phyloP scores from a whole-genome alignment of 305 asterid species.

The Andrographis paniculata region DNA sequence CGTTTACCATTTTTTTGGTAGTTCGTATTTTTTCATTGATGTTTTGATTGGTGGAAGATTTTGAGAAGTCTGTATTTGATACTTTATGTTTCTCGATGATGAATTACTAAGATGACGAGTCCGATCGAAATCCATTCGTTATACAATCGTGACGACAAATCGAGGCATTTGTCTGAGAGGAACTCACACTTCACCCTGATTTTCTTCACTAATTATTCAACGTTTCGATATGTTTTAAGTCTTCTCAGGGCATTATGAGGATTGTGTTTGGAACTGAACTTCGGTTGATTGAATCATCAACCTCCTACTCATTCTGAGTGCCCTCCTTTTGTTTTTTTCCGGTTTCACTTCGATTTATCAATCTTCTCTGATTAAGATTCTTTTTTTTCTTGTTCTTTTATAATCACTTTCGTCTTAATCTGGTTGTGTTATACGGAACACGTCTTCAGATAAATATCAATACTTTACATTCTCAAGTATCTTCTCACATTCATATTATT shows the following conservation, averaged over 20 bases:
- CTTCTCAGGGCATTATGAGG: slow-evolving; percentile 13
- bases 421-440: too few relatives aligned
- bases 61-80: not conserved
- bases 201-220: not conserved
- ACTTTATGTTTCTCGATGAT: slow-evolving; percentile 28
- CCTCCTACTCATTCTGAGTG: slow-evolving; percentile 28
- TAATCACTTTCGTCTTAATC: too few relatives aligned
- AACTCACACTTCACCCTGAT: not conserved
- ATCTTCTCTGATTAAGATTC: not conserved
- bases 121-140: slow-evolving; percentile 49
- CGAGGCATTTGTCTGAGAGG: slow-evolving; percentile 53
- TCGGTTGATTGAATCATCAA: slow-evolving; percentile 15
- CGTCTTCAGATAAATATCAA: too few relatives aligned
- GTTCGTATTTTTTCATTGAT: slow-evolving; percentile 2
- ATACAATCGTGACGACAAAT: slow-evolving; percentile 17
- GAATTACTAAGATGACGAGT: slow-evolving; percentile 45
- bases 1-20: not conserved
- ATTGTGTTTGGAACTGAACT: slow-evolving; percentile 3
- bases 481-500: too few relatives aligned
- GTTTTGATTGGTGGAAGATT: not conserved
- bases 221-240: not conserved
- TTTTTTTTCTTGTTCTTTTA: not conserved
- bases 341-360: too few relatives aligned
- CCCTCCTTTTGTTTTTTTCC: too few relatives aligned
- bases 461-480: too few relatives aligned